Evolutionary conservation across 805 yeast species (phyloP), one percentile per base, ranked within the genome.

Genomic region (Wickerhamomyces ciferrii): DNA sequence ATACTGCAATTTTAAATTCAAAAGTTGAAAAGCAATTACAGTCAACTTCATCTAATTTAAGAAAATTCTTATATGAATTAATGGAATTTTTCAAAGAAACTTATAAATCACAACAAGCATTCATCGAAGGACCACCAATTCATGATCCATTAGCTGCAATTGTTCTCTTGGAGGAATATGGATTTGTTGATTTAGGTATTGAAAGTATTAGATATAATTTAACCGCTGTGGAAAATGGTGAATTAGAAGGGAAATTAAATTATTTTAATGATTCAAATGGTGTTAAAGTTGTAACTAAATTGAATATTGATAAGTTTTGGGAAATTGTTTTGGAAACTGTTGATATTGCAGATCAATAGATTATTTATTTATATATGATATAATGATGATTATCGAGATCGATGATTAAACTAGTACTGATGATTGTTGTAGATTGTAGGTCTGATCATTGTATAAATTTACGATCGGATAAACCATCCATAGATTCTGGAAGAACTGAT

Each of bases 141-240:
- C 96, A 88, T 63, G 96, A 87, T 61, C 92, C 94, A 1, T 67
- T 86, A 43, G 86, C 95, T 1, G 68, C 85, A 11, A 77, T 76
- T 44, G 80, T 79, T 0, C 56, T 87, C 34, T 61, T 87, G 27
- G 62, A 67, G 41, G 50, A 62, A 41, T 54, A 56, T 31, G 65
- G 60, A 0, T 48, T 47, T 13, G 53, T 49, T 19, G 60, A 57
- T 20, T 43, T 59, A 17, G 57, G 53, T 6, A 29, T 53, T 6
- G 39, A 48, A 15, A 59, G 24, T 36, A 44, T 53, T 13, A 42
- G 46, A 13, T 45, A 49, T 37, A 43, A 46, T 29, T 49, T 43
- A 21, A 41, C 27, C 44, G 56, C 48, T 18, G 44, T 49, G 4
- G 61, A 55, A 45, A 19, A 41, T 13, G 68, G 63, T 19, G 49